Evolutionary conservation across 495 filamentous ascomycete genomes (phyloP), one percentile per base, ranked within the genome.

Genomic region (Chaetomium fimeti): DNA sequence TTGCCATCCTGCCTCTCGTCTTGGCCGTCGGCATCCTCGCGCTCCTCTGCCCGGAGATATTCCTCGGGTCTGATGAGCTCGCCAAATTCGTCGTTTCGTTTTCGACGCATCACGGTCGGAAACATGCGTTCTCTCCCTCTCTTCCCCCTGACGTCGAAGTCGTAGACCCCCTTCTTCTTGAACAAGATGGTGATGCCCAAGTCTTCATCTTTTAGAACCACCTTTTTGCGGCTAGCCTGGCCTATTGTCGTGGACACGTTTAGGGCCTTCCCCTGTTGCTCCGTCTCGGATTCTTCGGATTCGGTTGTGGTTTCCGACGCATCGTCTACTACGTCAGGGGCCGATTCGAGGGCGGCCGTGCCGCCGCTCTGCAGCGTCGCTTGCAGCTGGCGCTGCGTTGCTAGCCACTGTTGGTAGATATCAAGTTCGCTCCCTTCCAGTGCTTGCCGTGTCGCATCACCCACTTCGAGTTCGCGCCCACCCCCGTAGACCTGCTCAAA

Each of bases 61-160:
- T 97, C 94, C 62, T 98, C 94, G 0, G 93, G 91, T 53, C 91
- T 83, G 68, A 98, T 95, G 60, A 93, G 78, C 65, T 98, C 95
- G 49, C 94, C 94, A 71, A 91, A 98, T 63, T 97, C 93, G 74
- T 98, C 95, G 13, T 81, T 84, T 27, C 92, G 88, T 74, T 88
- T 88, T 63, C 92, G 82, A 40, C 90, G 84, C 42, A 90, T 85
- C 18, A 93, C 87, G 54, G 92, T 89, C 0, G 94, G 94, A 67
- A 96, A 98, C 85, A 94, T 91, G 66, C 90, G 87, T 68, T 98
- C 95, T 38, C 92, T 83, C 22, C 94, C 95, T 74, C 92, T 97
- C 70, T 96, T 96, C 18, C 88, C 89, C n/a, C 90, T 84, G 8
- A 97, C 90, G 69, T 96, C 91, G 64, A 89, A 99, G 74, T 99